Percentiles rank a stretch among this genome's conserved stretches.
These are phyloP conservation scores for Asterionellopsis glacialis DNA, from an alignment of 108 stramenopile species.

Conservation along the genomic window DNA sequence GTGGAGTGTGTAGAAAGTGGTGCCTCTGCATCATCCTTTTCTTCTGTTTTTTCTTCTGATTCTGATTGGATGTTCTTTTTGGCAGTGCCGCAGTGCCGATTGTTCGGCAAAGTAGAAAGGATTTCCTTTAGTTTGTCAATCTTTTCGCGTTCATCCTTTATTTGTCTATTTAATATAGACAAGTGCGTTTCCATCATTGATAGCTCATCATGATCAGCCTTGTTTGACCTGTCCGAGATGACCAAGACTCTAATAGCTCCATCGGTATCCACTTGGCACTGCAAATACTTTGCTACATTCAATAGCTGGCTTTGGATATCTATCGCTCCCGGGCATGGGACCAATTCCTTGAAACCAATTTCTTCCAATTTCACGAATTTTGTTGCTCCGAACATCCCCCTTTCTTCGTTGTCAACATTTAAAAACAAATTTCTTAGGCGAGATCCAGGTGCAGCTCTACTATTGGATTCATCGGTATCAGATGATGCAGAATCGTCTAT, in stretches of 20 bases:
- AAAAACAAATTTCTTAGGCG: conserved; percentile 27
- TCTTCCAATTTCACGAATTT: conserved; percentile 80
- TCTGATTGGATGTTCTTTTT: too few species aligned
- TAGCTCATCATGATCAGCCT: conserved; percentile 33
- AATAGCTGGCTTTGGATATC: conserved; percentile 4
- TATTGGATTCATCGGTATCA: conserved; percentile 5
- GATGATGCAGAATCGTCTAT: conserved; percentile 4
- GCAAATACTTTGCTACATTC: conserved; percentile 23
- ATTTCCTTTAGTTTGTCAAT: too few species aligned
- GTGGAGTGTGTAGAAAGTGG: too few species aligned
- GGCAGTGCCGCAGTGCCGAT: too few species aligned
- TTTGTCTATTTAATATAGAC: conserved; percentile 39
- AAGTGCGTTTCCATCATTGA: conserved; percentile 39
- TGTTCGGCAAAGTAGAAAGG: too few species aligned
- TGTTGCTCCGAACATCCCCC: conserved; percentile 59
- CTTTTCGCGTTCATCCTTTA: conserved; percentile 21
- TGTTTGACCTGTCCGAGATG: conserved; percentile 48
- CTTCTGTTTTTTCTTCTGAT: too few species aligned
- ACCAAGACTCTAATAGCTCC: conserved; percentile 78
- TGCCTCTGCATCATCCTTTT: too few species aligned
- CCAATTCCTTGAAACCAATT: conserved; percentile 64
- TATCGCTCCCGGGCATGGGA: conserved; percentile 46
- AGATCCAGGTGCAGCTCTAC: conserved; percentile 8
- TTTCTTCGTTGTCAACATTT: conserved; percentile 67
- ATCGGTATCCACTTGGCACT: conserved; percentile 73